These are phyloP conservation scores for Picea engelmannii DNA, from an alignment of 83 land plant species.

Conservation along the genomic window DNA sequence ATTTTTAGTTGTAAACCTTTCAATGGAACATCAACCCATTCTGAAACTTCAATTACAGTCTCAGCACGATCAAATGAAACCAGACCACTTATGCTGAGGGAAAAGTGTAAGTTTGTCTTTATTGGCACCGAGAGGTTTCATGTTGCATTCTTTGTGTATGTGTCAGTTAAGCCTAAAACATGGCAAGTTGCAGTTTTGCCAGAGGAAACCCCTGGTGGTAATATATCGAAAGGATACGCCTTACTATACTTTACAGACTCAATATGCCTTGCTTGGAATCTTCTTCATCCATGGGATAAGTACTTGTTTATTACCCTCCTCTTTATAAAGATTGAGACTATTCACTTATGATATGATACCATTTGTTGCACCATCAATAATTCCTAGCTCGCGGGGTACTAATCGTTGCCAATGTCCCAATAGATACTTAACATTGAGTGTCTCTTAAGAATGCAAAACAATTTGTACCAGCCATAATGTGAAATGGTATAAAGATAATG, in stretches of 20 bases:
- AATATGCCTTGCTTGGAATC: constrained; percentile 74
- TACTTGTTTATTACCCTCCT: constrained; percentile 44
- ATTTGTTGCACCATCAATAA: constrained; percentile 36
- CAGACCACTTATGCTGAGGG: constrained; percentile 76
- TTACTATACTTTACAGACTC: constrained; percentile 68
- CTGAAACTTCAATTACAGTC: too few relatives aligned
- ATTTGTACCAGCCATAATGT: too few relatives aligned
- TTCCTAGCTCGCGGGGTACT: constrained; percentile 51
- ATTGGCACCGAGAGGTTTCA: constrained; percentile 54
- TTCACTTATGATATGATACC: constrained; percentile 67
- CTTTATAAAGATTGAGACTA: constrained; percentile 53
- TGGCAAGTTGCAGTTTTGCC: constrained; percentile 16
- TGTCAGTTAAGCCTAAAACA: too few relatives aligned
- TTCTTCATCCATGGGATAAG: constrained; percentile 81
- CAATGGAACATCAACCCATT: constrained; percentile 60
- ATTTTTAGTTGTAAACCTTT: constrained; percentile 45
- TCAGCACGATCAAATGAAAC: constrained; percentile 70
- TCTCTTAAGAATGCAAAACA: too few relatives aligned
- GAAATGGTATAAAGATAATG: too few relatives aligned
- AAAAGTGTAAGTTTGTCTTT: too few relatives aligned
- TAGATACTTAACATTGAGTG: too few relatives aligned
- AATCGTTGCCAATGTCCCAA: too few relatives aligned
- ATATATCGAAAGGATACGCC: constrained; percentile 65
- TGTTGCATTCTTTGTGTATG: constrained; percentile 73
- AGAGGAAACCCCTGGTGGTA: constrained; percentile 19